A percentile compares a stretch with the other conserved stretches of the same genome.
Conservation (phyloP, 2,329 filamentous ascomycete genomes). For the Bertia moriformis region DNA sequence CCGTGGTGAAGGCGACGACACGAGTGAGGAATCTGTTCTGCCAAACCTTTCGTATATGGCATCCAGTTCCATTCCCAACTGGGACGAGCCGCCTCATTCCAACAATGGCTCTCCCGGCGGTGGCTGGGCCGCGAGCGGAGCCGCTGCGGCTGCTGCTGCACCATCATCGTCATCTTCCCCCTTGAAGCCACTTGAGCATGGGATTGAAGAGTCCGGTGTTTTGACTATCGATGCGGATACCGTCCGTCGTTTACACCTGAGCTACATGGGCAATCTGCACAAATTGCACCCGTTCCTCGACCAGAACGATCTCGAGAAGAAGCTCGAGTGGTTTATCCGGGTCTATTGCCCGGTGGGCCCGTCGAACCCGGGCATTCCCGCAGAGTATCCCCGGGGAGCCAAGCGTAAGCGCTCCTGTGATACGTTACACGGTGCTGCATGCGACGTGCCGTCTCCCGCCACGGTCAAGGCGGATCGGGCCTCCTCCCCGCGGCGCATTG, state of each 20-base stretch:
- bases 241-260: not conserved
- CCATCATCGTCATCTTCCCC: not conserved
- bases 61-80: not conserved
- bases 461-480: not conserved
- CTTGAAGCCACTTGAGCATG: not conserved
- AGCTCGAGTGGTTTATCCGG: not conserved
- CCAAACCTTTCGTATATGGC: no score
- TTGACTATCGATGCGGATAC: not conserved
- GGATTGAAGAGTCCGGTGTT: not conserved
- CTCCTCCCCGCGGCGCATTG: not conserved
- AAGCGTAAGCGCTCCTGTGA: not conserved
- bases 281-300: constrained; percentile 1
- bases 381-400: not conserved
- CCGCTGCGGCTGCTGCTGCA: no score
- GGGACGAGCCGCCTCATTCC: no score
- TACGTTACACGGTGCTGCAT: not conserved
- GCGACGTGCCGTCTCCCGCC: not conserved
- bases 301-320: not conserved
- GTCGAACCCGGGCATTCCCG: not conserved
- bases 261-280: not conserved
- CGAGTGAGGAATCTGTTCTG: not conserved
- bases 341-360: not conserved
- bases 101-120: not conserved
- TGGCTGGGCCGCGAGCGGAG: not conserved
- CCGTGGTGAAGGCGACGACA: not conserved